Percentiles rank a stretch among this genome's conserved stretches.
These are phyloP conservation scores for Lentithecium fluviatile DNA, from an alignment of 495 filamentous ascomycete species.

Conservation along the genomic window DNA sequence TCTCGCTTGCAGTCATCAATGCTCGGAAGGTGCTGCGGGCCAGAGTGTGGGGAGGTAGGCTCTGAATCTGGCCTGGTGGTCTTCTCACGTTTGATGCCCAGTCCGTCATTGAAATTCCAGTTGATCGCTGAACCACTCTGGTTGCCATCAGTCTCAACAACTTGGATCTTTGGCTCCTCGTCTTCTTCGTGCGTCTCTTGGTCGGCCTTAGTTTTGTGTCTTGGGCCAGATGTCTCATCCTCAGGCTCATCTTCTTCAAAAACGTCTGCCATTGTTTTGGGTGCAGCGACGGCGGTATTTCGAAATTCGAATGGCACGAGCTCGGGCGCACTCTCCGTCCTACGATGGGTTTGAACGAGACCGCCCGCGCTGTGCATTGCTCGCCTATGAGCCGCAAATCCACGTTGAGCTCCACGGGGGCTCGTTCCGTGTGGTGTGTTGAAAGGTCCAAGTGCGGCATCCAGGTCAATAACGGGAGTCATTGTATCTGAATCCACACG, in stretches of 20 bases:
- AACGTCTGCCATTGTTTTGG: slow-evolving; percentile 78
- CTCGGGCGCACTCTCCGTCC: slow-evolving; percentile 88
- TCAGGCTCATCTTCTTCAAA: slow-evolving; percentile 97
- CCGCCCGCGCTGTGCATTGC: slow-evolving; percentile 90
- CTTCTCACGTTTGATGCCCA: slow-evolving; percentile 41
- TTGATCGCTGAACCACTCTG: slow-evolving; percentile 38
- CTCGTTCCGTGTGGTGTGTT: slow-evolving; percentile 61
- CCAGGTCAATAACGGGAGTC: slow-evolving; percentile 86
- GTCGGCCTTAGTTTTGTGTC: not conserved
- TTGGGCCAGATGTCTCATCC: slow-evolving; percentile 45
- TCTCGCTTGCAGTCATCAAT: slow-evolving; percentile 18
- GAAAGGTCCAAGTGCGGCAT: slow-evolving; percentile 92
- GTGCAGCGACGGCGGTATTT: slow-evolving; percentile 55
- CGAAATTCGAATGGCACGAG: slow-evolving; percentile 76
- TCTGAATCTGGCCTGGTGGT: slow-evolving; percentile 34
- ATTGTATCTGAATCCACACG: slow-evolving; percentile 59
- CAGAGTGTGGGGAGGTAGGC: slow-evolving; percentile 17
- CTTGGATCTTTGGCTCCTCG: slow-evolving; percentile 47
- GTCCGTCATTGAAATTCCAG: slow-evolving; percentile 41
- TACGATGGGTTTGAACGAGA: slow-evolving; percentile 78
- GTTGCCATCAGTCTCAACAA: slow-evolving; percentile 45
- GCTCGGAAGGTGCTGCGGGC: slow-evolving; percentile 1
- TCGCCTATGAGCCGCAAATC: slow-evolving; percentile 60
- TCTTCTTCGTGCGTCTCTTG: slow-evolving; percentile 40
- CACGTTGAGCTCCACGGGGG: slow-evolving; percentile 48